Evolutionary conservation across 2,329 filamentous ascomycete species (phyloP).

Genomic region (Xylariaceae sp.): DNA sequence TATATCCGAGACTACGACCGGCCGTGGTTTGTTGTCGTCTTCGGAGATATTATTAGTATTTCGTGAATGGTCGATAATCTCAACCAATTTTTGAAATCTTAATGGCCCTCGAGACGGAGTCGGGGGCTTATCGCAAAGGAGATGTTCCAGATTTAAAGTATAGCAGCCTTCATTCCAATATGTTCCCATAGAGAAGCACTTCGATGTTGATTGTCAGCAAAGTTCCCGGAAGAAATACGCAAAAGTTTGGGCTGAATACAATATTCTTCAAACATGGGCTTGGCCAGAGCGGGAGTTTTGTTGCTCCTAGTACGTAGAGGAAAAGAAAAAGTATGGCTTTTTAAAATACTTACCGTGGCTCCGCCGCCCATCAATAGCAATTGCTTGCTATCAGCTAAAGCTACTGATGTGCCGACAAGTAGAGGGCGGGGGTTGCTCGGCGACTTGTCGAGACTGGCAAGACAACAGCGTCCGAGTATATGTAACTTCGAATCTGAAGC

Average conservation of each 20-base stretch:
- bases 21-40: slow-evolving; percentile 10
- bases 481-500: slow-evolving; percentile 30
- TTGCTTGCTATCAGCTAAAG: slow-evolving; percentile 43
- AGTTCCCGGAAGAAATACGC: neutral
- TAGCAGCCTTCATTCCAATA: slow-evolving; percentile 66
- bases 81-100: slow-evolving; percentile 20
- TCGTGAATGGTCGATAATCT: slow-evolving; percentile 20
- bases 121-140: neutral
- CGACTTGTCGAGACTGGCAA: neutral
- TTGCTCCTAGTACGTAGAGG: neutral
- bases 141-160: slow-evolving; percentile 11
- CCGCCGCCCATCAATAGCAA: slow-evolving; percentile 72
- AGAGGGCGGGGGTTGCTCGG: slow-evolving; percentile 50
- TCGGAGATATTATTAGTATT: neutral
- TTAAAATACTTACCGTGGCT: slow-evolving; percentile 48
- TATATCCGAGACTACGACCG: slow-evolving; percentile 38
- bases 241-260: neutral
- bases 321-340: neutral
- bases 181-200: slow-evolving; percentile 83
- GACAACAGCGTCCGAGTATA: slow-evolving; percentile 25
- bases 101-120: slow-evolving; percentile 6
- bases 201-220: neutral
- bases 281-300: too few relatives aligned
- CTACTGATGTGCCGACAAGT: slow-evolving; percentile 63
- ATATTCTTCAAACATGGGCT: neutral